Evolutionary conservation across 108 stramenopile genomes (phyloP), one percentile per base, ranked within the genome.

Genomic region (Epithemia pelagica): DNA sequence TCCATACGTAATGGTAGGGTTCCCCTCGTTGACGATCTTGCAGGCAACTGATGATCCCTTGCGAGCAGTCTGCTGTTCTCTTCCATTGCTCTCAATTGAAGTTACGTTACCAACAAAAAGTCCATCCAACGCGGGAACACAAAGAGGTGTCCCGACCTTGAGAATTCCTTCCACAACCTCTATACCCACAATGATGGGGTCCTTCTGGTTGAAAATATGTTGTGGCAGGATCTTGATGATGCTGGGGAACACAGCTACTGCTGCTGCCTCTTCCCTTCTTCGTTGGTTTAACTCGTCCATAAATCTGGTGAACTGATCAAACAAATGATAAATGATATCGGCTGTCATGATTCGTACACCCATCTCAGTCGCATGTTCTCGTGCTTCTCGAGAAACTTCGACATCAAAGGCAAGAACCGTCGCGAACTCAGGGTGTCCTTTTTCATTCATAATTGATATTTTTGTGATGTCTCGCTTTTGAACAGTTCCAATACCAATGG

Each of bases 261-360:
- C 54, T 24, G 61, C 8, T 21, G 97, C 92, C 61, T 94, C 95
- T 61, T 87, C 84, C 59, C 92, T 78, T 72, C 88, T 70, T 46
- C 81, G 82, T 57, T 87, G 86, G 7, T 77, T 83, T 8, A 94
- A 73, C 20, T 87, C 82, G 54, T 90, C 91, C 88, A 96, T 92
- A 72, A 96, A 94, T 25, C 89, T 70, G 7, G 95, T 94, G 76
- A 97, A 97, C 68, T 96, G 96, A 77, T 98, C 97, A 66, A 97
- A 98, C 59, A 99, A 81, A 77, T 99, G 99, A 81, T 99, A 99
- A 72, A 99, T 99, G 70, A 99, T 99, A 67, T 99, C 99, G 24
- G 99, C 99, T 2, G 96, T 97, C 83, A 99, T 98, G 67, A 99
- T 96, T 28, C 89, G 78, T 18, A 99, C 97, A 61, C 89, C 84